Evolutionary conservation across 1,139 yeast genomes (phyloP).

Genomic region (Suhomyces choctaworum): DNA sequence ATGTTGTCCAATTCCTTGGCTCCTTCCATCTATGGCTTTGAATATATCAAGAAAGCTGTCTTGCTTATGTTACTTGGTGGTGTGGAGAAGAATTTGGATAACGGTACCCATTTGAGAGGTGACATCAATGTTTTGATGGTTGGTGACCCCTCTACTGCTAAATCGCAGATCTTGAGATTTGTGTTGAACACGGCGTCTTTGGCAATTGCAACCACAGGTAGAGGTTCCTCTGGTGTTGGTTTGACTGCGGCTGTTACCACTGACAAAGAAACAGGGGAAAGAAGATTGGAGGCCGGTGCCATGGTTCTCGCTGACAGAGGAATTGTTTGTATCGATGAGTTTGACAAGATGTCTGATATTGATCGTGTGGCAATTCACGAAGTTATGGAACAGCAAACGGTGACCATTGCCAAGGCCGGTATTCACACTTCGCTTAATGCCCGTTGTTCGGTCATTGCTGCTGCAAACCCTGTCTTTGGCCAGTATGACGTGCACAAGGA

Average conservation of each 20-base stretch:
- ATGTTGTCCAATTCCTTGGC: slow-evolving; percentile 84
- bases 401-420: slow-evolving; percentile 97
- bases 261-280: slow-evolving; percentile 95
- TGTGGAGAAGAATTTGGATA: slow-evolving; percentile 87
- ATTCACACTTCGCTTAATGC: slow-evolving; percentile 96
- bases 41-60: slow-evolving; percentile 87
- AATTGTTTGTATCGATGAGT: slow-evolving; percentile 96
- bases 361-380: slow-evolving; percentile 99
- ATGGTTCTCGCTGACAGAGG: slow-evolving; percentile 99
- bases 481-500: slow-evolving; percentile 96
- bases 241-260: slow-evolving; percentile 97
- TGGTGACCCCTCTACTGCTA: slow-evolving; percentile 99
- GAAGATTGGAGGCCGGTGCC: slow-evolving; percentile 98
- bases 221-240: slow-evolving; percentile 99
- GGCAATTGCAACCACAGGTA: slow-evolving; percentile 98
- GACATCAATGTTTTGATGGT: slow-evolving; percentile 95
- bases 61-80: slow-evolving; percentile 92
- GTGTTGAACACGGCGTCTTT: slow-evolving; percentile 91
- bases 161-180: slow-evolving; percentile 91
- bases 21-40: slow-evolving; percentile 94
- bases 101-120: slow-evolving; percentile 97
- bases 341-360: slow-evolving; percentile 94
- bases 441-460: slow-evolving; percentile 95
- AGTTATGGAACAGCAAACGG: slow-evolving; percentile 99
- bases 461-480: slow-evolving; percentile 97